Percentiles rank a stretch among this genome's conserved stretches.
Conservation (phyloP, 495 filamentous ascomycete genomes). For the Podospora bellae-mahoneyi region DNA sequence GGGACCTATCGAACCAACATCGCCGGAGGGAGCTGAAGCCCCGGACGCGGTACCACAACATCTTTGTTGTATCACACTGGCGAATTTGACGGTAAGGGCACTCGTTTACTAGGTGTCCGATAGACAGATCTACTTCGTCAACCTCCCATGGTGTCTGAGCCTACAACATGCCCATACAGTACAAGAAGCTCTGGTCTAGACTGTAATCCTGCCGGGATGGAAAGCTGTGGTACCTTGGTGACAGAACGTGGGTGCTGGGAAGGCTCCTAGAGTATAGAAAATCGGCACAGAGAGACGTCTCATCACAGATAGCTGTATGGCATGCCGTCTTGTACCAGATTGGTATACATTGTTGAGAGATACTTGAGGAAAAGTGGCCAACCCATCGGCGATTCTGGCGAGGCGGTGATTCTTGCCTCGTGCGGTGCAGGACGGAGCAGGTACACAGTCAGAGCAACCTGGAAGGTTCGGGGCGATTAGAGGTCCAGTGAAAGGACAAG, state of each 20-base stretch:
- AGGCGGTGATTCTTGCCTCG: not conserved
- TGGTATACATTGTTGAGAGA: not conserved
- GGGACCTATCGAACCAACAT: not conserved
- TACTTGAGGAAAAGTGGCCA: not conserved
- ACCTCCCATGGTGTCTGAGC: too few relatives aligned
- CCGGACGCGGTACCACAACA: not conserved
- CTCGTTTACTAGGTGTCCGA: not conserved
- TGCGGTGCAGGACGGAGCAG: not conserved
- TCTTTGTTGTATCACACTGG: not conserved
- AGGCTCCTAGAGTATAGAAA: too few relatives aligned
- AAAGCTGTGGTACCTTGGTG: too few relatives aligned
- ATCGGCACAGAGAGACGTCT: too few relatives aligned
- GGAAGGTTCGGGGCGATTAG: too few relatives aligned
- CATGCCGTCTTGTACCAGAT: too few relatives aligned
- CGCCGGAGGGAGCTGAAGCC: not conserved
- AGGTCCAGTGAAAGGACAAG: not conserved
- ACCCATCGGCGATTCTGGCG: not conserved
- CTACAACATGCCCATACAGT: too few relatives aligned
- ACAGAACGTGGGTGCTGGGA: too few relatives aligned
- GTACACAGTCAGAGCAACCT: not conserved
- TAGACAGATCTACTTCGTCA: too few relatives aligned
- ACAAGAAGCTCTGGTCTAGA: too few relatives aligned
- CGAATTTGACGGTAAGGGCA: not conserved
- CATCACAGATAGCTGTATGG: not conserved
- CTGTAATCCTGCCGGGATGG: too few relatives aligned